phyloP scores from a whole-genome alignment of 2,329 filamentous ascomycete genomes.

The Sclerotinia spermophila region DNA sequence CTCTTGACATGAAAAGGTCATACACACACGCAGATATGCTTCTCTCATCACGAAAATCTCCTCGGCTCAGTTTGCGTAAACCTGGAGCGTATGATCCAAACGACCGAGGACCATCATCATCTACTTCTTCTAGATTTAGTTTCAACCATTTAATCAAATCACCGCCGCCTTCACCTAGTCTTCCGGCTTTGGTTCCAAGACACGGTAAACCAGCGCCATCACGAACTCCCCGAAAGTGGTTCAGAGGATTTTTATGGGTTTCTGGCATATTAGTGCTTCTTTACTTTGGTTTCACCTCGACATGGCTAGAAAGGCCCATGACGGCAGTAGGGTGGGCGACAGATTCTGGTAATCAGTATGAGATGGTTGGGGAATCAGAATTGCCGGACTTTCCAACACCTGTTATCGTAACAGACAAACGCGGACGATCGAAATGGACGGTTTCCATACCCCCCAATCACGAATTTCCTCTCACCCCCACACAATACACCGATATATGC shows the following conservation, averaged over 20 bases:
- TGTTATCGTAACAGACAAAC: constrained; percentile 62
- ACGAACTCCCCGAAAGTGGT: constrained; percentile 28
- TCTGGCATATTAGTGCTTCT: constrained; percentile 48
- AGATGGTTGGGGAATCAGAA: constrained; percentile 62
- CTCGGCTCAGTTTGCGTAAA: constrained; percentile 56
- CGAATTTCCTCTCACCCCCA: constrained; percentile 62
- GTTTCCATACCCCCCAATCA: constrained; percentile 68
- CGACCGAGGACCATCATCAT: constrained; percentile 53
- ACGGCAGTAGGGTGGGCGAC: constrained; percentile 42
- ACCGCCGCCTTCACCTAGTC: constrained; percentile 66
- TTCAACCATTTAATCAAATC: constrained; percentile 66
- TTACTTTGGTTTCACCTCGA: constrained; percentile 44
- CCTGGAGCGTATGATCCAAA: constrained; percentile 49
- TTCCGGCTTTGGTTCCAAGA: constrained; percentile 64
- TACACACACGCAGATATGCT: constrained; percentile 40
- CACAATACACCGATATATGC: constrained; percentile 68
- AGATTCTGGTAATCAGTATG: constrained; percentile 49
- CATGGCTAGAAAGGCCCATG: constrained; percentile 37
- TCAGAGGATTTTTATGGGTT: constrained; percentile 47
- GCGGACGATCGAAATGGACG: constrained; percentile 70
- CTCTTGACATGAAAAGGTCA: constrained; percentile 37
- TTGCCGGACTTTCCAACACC: constrained; percentile 72
- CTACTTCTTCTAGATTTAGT: constrained; percentile 59
- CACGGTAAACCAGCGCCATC: constrained; percentile 58
- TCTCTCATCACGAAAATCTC: constrained; percentile 39